Evolutionary conservation across 805 yeast species (phyloP).

Genomic region (Debaryomyces tyrocola): DNA sequence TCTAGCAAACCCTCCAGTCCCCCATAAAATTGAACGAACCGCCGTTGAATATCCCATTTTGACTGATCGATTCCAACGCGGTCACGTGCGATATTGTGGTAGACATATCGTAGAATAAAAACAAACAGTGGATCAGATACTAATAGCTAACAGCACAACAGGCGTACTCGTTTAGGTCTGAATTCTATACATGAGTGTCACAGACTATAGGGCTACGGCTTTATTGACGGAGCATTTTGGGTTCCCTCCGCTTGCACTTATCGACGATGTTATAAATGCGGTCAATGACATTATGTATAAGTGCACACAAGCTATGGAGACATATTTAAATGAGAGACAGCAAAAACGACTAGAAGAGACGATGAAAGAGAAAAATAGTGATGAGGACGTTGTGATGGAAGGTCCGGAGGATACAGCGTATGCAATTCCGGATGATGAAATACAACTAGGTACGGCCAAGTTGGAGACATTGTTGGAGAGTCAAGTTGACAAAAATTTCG

Average conservation of each 20-base stretch:
- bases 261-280: constrained; percentile 86
- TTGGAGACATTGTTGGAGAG: constrained; percentile 74
- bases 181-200: constrained; percentile 2
- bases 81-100: too few species aligned
- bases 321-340: constrained; percentile 48
- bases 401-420: constrained; percentile 6
- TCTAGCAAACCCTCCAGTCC: too few species aligned
- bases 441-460: constrained; percentile 76
- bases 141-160: too few species aligned
- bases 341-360: constrained; percentile 16
- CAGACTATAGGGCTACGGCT: constrained; percentile 31
- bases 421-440: constrained; percentile 45
- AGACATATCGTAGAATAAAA: too few species aligned
- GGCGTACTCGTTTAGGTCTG: too few species aligned
- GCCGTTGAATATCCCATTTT: too few species aligned
- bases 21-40: too few species aligned
- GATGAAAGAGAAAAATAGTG: constrained; percentile 12
- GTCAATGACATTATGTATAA: constrained; percentile 82
- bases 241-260: constrained; percentile 75
- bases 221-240: constrained; percentile 84
- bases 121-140: too few species aligned
- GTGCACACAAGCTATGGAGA: constrained; percentile 77
- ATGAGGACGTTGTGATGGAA: constrained; percentile 14
- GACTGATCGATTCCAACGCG: background rate
- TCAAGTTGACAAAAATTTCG: constrained; percentile 78